Evolutionary conservation across 495 filamentous ascomycete genomes (phyloP), one percentile per base, ranked within the genome.

Genomic region (Arthonia radiata): DNA sequence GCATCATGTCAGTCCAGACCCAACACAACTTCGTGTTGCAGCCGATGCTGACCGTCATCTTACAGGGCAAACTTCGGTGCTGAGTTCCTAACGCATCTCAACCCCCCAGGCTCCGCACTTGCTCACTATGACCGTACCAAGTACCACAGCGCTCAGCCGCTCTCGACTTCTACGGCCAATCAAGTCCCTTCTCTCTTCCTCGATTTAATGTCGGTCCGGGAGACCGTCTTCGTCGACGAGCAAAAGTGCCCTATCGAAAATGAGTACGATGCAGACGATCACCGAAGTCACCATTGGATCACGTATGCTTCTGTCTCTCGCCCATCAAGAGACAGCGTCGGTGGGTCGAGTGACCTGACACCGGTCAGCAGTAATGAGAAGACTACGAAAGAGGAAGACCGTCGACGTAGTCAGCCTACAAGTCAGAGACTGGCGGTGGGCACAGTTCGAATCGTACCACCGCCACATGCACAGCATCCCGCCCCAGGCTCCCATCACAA

Each of bases 231-330:
- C 46, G 63, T 81, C 9, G 31, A 56, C 13, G 81, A 90, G 45
- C 82, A 92, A 37, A 36, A 52, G 7, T 61, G 74, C 15, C 59
- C 71, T 0, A 43, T 64, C 0, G 60, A 63, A 2, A 57, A 59
- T 37, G 83, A 94, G 39, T 53, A 74, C 38, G 83, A 94, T 50
- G 46, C 47, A 2, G 78, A 92, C 44, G 83, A 94, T 44, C 12
- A 49, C 2, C 60, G 76, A 5, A 67, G 62, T 33, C 79, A 65
- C 52, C 81, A 92, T 44, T 91, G 75, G 71, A 62, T 91, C 16
- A 49, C 67, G 15, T 89, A 80, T 48, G 64, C 61, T 21, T 55
- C 50, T 13, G 52, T 61, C 23, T 26, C 4, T 18, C 34, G 11
- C 14, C 29, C 4, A 12, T 11, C n/a, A n/a, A n/a, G n/a, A n/a